These are phyloP conservation scores for Catharanthus roseus DNA, from an alignment of 257 asterid genomes.

Conservation along the genomic window DNA sequence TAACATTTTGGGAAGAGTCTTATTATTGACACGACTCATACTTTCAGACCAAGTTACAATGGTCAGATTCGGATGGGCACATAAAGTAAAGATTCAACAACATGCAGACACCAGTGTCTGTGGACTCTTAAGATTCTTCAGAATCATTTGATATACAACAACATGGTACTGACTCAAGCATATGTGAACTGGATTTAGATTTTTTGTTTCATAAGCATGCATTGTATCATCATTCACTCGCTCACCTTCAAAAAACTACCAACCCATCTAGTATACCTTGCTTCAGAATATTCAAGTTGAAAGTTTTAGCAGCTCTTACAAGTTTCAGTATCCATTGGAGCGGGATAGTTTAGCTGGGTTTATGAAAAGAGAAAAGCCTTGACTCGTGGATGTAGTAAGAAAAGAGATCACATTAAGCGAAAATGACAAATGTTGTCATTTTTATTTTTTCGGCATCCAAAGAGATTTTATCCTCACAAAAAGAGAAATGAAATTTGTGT, in stretches of 20 bases:
- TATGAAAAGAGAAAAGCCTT: neutral
- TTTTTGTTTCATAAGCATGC: neutral
- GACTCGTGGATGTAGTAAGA: neutral
- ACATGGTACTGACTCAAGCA: neutral
- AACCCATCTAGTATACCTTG: neutral
- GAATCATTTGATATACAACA: neutral
- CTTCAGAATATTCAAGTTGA: neutral
- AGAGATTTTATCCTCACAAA: neutral
- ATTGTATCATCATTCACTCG: neutral
- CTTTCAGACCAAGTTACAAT: neutral
- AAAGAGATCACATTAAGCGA: neutral
- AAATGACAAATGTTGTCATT: neutral
- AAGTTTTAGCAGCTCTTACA: neutral
- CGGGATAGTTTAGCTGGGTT: neutral
- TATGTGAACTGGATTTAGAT: neutral
- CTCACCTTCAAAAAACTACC: neutral
- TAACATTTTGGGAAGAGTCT: neutral
- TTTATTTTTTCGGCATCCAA: neutral
- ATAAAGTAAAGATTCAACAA: neutral
- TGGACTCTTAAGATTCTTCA: neutral
- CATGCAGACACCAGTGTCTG: neutral
- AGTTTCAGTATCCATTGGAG: neutral
- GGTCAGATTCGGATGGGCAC: neutral
- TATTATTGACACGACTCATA: neutral
- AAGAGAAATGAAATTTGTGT: neutral